phyloP scores from a whole-genome alignment of 2,329 filamentous ascomycete genomes.

The Clathrospora elynae region DNA sequence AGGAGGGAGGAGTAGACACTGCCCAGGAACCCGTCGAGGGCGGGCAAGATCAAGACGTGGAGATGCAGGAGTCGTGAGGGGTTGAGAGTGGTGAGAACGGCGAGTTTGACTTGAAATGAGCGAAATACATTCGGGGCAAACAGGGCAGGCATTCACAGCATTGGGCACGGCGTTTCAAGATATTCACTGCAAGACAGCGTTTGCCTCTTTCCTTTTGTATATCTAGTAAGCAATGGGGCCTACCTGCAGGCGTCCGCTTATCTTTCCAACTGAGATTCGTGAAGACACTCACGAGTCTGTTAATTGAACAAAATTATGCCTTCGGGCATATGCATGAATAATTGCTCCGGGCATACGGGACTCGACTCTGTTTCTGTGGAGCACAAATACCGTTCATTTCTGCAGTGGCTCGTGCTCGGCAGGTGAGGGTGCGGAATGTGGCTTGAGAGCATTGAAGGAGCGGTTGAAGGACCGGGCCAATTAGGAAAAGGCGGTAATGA shows the following conservation, averaged over 20 bases:
- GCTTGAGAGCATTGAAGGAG: conserved; percentile 13
- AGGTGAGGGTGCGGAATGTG: conserved; percentile 11
- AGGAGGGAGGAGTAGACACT: conserved; percentile 3
- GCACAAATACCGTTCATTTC: conserved; percentile 10
- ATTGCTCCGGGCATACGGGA: conserved; percentile 10
- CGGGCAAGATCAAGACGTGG: conserved; percentile 33
- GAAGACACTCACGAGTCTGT: no score
- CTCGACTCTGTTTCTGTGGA: conserved; percentile 16
- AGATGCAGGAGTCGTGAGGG: conserved; percentile 40
- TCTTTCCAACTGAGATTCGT: no score
- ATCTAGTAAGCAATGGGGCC: no score
- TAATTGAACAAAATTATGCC: no score
- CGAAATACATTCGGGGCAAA: conserved; percentile 17
- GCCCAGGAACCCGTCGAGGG: conserved; percentile 22
- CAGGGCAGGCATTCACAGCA: conserved; percentile 19
- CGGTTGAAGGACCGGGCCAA: no score
- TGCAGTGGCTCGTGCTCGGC: conserved; percentile 9
- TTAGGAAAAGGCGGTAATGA: no score
- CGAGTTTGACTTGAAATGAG: conserved; percentile 23
- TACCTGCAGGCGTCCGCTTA: no score
- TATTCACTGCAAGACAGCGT: conserved; percentile 10
- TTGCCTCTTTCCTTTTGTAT: conserved; percentile 9
- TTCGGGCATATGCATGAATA: conserved; percentile 13
- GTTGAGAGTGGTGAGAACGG: conserved; percentile 7
- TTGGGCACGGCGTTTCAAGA: conserved; percentile 36